phyloP scores from a whole-genome alignment of 768 basidiomycete genomes.

The Pholiota molesta region DNA sequence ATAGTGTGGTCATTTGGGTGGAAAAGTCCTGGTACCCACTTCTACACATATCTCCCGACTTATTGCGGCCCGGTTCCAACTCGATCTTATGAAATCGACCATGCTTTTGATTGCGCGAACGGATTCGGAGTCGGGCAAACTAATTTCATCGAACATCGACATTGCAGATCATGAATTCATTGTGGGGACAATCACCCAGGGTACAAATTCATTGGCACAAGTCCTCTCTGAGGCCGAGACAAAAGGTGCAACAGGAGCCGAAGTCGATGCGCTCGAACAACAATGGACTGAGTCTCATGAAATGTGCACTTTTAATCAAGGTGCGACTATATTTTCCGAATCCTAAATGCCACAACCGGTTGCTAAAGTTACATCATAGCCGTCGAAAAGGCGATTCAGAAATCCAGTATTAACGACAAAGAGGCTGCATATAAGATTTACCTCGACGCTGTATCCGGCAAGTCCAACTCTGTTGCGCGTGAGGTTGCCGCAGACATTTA shows the following conservation, averaged over 20 bases:
- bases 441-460: slow-evolving; percentile 56
- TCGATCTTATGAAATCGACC: slow-evolving; percentile 86
- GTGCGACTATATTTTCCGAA: slow-evolving; percentile 37
- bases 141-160: slow-evolving; percentile 86
- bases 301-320: slow-evolving; percentile 84
- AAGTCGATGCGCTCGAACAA: slow-evolving; percentile 74
- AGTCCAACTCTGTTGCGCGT: slow-evolving; percentile 75
- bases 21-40: slow-evolving; percentile 91
- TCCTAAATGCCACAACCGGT: not conserved
- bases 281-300: slow-evolving; percentile 73
- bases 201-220: slow-evolving; percentile 62
- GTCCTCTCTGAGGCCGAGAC: slow-evolving; percentile 69
- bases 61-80: slow-evolving; percentile 84
- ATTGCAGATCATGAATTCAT: slow-evolving; percentile 81
- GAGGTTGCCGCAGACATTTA: slow-evolving; percentile 74
- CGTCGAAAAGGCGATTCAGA: slow-evolving; percentile 58
- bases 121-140: slow-evolving; percentile 85
- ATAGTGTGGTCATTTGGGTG: slow-evolving; percentile 85
- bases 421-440: slow-evolving; percentile 61
- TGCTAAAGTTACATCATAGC: slow-evolving; percentile 38
- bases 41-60: slow-evolving; percentile 87
- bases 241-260: slow-evolving; percentile 61
- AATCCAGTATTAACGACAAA: slow-evolving; percentile 55
- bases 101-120: slow-evolving; percentile 92
- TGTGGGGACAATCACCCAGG: slow-evolving; percentile 57